Percentiles rank a stretch among this genome's conserved stretches.
These are phyloP conservation scores for Xylariaceae sp. DNA, from an alignment of 2,329 filamentous ascomycete genomes.

Conservation along the genomic window DNA sequence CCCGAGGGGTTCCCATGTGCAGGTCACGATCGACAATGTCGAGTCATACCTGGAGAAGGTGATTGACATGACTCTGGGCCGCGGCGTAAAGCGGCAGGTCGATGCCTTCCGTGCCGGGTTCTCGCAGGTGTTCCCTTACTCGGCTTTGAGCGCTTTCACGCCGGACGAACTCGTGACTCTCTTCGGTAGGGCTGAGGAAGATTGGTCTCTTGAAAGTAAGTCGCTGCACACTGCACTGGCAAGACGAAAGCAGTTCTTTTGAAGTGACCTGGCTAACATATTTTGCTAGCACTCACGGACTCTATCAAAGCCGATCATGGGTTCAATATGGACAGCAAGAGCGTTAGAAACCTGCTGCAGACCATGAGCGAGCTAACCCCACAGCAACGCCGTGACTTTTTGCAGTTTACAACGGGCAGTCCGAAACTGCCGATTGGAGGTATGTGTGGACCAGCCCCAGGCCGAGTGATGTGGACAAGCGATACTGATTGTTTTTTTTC, in stretches of 20 bases:
- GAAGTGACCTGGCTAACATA: conserved; percentile 21
- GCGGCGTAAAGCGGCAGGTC: conserved; percentile 79
- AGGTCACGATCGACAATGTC: conserved; percentile 88
- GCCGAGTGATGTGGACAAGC: not conserved
- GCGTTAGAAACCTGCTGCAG: conserved; percentile 86
- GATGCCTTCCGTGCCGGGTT: conserved; percentile 89
- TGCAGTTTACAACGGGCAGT: conserved; percentile 97
- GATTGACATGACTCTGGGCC: conserved; percentile 85
- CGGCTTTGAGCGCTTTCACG: conserved; percentile 86
- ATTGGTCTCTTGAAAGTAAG: conserved; percentile 97
- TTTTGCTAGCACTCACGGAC: conserved; percentile 75
- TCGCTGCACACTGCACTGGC: conserved; percentile 21
- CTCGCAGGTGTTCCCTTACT: conserved; percentile 93
- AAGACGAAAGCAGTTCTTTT: not conserved
- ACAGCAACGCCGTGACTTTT: conserved; percentile 78
- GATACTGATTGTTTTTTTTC: conserved; percentile 29
- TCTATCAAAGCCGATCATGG: conserved; percentile 98
- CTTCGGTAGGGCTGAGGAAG: conserved; percentile 87
- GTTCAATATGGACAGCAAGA: conserved; percentile 97
- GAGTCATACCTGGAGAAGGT: conserved; percentile 81
- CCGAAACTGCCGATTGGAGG: conserved; percentile 97
- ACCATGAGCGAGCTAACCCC: conserved; percentile 83
- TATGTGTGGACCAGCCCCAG: conserved; percentile 41
- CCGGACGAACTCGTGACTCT: conserved; percentile 91
- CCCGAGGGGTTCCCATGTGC: conserved; percentile 64